phyloP scores from a whole-genome alignment of 1,139 yeast species.

The Blastobotrys illinoisensis region DNA sequence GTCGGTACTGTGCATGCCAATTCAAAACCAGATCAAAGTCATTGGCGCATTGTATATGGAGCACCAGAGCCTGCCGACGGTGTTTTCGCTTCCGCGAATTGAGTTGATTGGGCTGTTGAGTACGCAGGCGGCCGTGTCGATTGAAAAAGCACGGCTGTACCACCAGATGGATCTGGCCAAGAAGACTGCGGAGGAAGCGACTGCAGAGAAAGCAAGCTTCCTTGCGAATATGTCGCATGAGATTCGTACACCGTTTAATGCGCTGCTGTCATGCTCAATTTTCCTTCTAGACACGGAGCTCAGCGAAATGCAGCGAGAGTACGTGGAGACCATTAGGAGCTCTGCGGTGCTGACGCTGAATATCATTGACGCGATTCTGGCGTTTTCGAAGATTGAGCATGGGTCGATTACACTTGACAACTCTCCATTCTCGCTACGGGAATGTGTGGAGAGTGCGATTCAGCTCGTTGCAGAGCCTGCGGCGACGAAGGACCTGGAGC shows the following conservation, averaged over 20 bases:
- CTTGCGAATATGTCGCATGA: slow-evolving; percentile 54
- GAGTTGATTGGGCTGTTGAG: slow-evolving; percentile 45
- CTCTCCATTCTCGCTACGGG: slow-evolving; percentile 46
- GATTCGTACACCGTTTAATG: slow-evolving; percentile 54
- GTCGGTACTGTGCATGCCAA: slow-evolving; percentile 45
- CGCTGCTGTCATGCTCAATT: slow-evolving; percentile 50
- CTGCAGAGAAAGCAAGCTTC: slow-evolving; percentile 51
- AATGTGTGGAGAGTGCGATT: slow-evolving; percentile 49
- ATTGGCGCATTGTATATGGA: slow-evolving; percentile 50
- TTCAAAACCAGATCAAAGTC: slow-evolving; percentile 41
- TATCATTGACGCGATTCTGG: slow-evolving; percentile 53
- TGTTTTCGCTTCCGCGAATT: slow-evolving; percentile 36
- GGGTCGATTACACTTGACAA: slow-evolving; percentile 46
- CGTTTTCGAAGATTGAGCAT: slow-evolving; percentile 53
- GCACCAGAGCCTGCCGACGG: slow-evolving; percentile 27
- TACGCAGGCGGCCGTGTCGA: slow-evolving; percentile 51
- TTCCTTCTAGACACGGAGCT: slow-evolving; percentile 48
- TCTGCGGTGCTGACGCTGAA: slow-evolving; percentile 51
- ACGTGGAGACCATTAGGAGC: slow-evolving; percentile 49
- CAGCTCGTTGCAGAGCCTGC: slow-evolving; percentile 52
- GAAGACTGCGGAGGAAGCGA: slow-evolving; percentile 54
- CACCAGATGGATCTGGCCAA: slow-evolving; percentile 50
- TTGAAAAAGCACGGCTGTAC: slow-evolving; percentile 46
- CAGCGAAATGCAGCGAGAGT: slow-evolving; percentile 45
- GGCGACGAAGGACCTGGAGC: slow-evolving; percentile 42